These are phyloP conservation scores for Aspergillus mulundensis DNA, from an alignment of 495 filamentous ascomycete genomes.

Conservation along the genomic window DNA sequence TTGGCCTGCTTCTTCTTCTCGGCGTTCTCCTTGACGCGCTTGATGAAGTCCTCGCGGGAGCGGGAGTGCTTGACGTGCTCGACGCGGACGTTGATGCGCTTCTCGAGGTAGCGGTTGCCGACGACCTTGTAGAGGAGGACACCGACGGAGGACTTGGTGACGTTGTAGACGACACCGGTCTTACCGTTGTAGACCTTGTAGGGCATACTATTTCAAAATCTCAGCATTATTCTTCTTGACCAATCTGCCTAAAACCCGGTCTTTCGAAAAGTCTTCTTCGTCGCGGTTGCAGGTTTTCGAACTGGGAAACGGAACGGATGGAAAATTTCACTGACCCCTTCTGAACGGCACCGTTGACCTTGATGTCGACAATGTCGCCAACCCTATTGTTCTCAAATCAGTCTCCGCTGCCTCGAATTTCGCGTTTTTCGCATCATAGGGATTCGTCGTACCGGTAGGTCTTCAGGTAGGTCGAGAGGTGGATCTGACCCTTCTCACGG, in stretches of 20 bases:
- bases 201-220: conserved; percentile 68
- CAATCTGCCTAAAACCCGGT: conserved; percentile 3
- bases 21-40: conserved; percentile 93
- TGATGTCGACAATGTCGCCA: conserved; percentile 95
- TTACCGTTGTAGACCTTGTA: conserved; percentile 99
- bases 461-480: conserved; percentile 83
- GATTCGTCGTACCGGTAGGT: conserved; percentile 68
- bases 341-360: conserved; percentile 95
- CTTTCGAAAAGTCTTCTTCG: conserved; percentile 9
- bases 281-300: conserved; percentile 8
- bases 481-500: conserved; percentile 89
- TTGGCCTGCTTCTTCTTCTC: conserved; percentile 88
- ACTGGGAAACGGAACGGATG: conserved; percentile 8
- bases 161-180: conserved; percentile 97
- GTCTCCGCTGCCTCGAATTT: conserved; percentile 22
- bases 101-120: conserved; percentile 97
- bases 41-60: conserved; percentile 92
- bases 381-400: conserved; percentile 57
- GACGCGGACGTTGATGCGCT: conserved; percentile 97
- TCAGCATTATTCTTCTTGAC: conserved; percentile 20
- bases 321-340: conserved; percentile 70
- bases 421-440: conserved; percentile 1
- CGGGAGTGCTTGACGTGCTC: conserved; percentile 94
- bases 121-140: conserved; percentile 99
- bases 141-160: conserved; percentile 90